Base-by-base conservation (phyloP, 495 filamentous ascomycete genomes). In the Neurospora africana region DNA sequence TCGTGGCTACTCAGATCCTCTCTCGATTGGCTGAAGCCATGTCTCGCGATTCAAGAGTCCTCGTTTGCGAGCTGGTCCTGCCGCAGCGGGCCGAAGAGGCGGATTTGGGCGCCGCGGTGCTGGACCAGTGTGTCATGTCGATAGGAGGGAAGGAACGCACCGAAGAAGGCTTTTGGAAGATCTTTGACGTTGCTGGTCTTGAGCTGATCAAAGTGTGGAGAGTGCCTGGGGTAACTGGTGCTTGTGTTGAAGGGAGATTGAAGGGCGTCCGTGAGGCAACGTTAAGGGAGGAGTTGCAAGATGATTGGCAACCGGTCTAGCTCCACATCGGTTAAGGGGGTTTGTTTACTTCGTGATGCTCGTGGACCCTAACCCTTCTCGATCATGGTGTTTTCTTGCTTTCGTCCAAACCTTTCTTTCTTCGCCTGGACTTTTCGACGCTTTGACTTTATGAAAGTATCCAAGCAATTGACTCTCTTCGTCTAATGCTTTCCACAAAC, bases 61-160 rank as follows among this genome's bases (percentile, higher is more conserved):
- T 81, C 0, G 74, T 81, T 39, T 74, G 73, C 38, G 79, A 82
- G 33, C 74, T 77, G 76, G 78, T 79, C n/a, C 70, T 82, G 39
- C 76, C 75, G 4, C 69, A 73, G 27, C 73, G 69, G 0, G 77
- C 74, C 0, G 74, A 71, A 19, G 78, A 75, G 15, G 23, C 71
- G 21, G 74, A 78, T n/a, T 76, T 75, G n/a, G 41, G 73, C 13
- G 74, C 73, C 4, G 75, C 76, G 1, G 70, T 75, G 38, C 47
- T 79, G 58, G 78, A 81, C 43, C 41, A 78, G 58, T 73, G 72
- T 7, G 77, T 81, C 74, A 75, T 82, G 74, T 73, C 75, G 11
- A 78, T 80, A 41, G 77, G 72, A 21, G 77, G 77, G 1, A 81
- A 79, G 72, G 79, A 81, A 39, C 74, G 79, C 0, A 78, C 77